Base-by-base conservation (phyloP, 2,329 filamentous ascomycete genomes). In the Claviceps spartinae region DNA sequence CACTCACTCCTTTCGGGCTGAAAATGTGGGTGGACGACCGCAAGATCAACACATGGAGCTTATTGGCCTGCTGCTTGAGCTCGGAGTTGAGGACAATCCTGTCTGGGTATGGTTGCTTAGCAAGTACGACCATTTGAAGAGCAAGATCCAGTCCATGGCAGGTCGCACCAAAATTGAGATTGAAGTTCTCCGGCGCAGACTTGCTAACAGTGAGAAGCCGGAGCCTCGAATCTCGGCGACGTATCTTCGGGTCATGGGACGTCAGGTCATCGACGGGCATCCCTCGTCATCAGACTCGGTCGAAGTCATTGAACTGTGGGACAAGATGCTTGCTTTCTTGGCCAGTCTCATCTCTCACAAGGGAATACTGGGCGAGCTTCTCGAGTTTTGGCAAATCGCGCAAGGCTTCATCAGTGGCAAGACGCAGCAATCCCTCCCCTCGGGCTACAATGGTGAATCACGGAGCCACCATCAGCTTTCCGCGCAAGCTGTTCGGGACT, bases 61-160 rank as follows among this genome's bases (percentile, higher is more conserved):
- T 47, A 97, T 98, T 51, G 77, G 82, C 22, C 75, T 96, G 38
- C 75, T 98, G 50, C 72, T 98, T n/a, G 91, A 98, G 66, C 74
- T 98, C 20, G 94, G 93, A 6, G 89, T 95, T 2, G 86, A 95
- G 9, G 89, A 97, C 54, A 98, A 95, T 60, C 93, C 93, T 1
- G 95, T 98, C 56, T 95, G 88, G 87, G 78, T 94, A 11, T 98
- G 93, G 90, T 79, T 98, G 26, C 73, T 91, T 52, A 95, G 88
- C 62, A 83, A 88, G 46, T 94, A 90, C 63, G 88, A 95, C 57
- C 83, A 90, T 62, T 75, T 98, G 52, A 96, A 93, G 67, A 82
- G 82, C 57, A 94, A 87, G 64, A 91, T 97, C 50, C 79, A 81
- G 43, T 74, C 78, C 0, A 85, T 83, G 14, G 88, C 88, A 50